phyloP scores from a whole-genome alignment of 2,329 filamentous ascomycete species.

The Biscogniauxia mediterranea region DNA sequence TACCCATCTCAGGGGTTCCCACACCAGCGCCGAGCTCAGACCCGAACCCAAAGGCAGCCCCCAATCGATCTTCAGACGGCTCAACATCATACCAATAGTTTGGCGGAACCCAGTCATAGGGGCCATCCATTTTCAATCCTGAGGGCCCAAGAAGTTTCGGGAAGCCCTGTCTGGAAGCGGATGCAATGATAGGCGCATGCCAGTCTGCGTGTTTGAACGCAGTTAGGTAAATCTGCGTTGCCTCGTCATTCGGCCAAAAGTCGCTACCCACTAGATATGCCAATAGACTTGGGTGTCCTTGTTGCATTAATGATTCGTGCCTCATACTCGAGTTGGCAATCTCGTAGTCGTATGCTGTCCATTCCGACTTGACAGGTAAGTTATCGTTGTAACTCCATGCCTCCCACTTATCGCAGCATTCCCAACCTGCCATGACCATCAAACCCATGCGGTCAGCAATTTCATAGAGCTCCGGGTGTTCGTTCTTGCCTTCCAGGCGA shows the following conservation, averaged over 20 bases:
- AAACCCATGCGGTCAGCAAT: constrained; percentile 58
- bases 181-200: constrained; percentile 56
- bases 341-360: constrained; percentile 53
- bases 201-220: constrained; percentile 51
- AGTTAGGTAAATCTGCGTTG: constrained; percentile 51
- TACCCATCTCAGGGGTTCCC: constrained; percentile 57
- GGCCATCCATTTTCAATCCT: constrained; percentile 65
- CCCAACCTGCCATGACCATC: constrained; percentile 63
- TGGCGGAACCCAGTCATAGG: constrained; percentile 65
- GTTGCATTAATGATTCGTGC: constrained; percentile 60
- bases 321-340: constrained; percentile 54
- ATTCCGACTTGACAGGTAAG: constrained; percentile 40
- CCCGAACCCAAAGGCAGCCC: constrained; percentile 62
- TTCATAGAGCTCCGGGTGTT: constrained; percentile 59
- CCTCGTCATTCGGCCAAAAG: constrained; percentile 60
- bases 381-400: constrained; percentile 61
- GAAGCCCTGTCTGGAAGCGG: constrained; percentile 54
- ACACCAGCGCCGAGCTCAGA: constrained; percentile 62
- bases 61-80: constrained; percentile 39
- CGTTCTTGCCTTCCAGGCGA: constrained; percentile 63
- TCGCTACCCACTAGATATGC: constrained; percentile 61
- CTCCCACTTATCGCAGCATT: constrained; percentile 69
- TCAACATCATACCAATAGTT: constrained; percentile 60
- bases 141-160: constrained; percentile 51
- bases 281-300: constrained; percentile 58